A percentile compares a stretch with the other conserved stretches of the same genome.
Conservation (phyloP, 169 alveolate genomes). For the Pseudocohnilembus persalinus region DNA sequence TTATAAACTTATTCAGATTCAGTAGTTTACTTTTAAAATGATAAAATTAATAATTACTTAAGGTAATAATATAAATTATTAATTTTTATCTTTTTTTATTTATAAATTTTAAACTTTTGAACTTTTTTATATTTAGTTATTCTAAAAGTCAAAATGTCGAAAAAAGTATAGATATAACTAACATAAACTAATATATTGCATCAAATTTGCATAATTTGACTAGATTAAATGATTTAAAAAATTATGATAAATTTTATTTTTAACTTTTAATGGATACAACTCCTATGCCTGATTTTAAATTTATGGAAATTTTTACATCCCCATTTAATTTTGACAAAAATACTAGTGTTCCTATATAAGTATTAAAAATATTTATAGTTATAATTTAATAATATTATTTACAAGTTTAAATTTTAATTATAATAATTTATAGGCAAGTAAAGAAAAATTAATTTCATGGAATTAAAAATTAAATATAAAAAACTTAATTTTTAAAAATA, state of each 20-base stretch:
- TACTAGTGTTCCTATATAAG: neutral
- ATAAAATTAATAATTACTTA: slow-evolving; percentile 35
- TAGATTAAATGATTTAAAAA: slow-evolving; percentile 29
- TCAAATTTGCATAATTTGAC: slow-evolving; percentile 37
- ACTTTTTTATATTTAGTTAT: slow-evolving; percentile 18
- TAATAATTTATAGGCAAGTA: neutral
- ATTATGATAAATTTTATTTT: slow-evolving; percentile 24
- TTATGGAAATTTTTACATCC: slow-evolving; percentile 12
- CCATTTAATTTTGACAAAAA: slow-evolving; percentile 16
- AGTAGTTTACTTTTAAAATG: slow-evolving; percentile 60
- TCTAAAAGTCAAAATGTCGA: slow-evolving; percentile 30
- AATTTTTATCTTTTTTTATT: neutral
- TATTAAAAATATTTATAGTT: too few species aligned
- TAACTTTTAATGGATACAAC: slow-evolving; percentile 20
- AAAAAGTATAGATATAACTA: slow-evolving; percentile 41
- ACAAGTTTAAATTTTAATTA: too few species aligned
- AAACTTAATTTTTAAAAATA: too few species aligned
- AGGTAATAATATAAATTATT: neutral
- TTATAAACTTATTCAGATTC: slow-evolving; percentile 62
- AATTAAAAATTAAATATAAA: too few species aligned
- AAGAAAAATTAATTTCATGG: too few species aligned
- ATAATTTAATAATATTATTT: too few species aligned
- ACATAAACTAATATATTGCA: slow-evolving; percentile 44
- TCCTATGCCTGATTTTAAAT: slow-evolving; percentile 22
- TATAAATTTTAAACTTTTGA: neutral